A percentile compares a stretch with the other conserved stretches of the same genome.
These are phyloP conservation scores for Hypoxylon sp. DNA, from an alignment of 2,329 filamentous ascomycete genomes.

Conservation along the genomic window DNA sequence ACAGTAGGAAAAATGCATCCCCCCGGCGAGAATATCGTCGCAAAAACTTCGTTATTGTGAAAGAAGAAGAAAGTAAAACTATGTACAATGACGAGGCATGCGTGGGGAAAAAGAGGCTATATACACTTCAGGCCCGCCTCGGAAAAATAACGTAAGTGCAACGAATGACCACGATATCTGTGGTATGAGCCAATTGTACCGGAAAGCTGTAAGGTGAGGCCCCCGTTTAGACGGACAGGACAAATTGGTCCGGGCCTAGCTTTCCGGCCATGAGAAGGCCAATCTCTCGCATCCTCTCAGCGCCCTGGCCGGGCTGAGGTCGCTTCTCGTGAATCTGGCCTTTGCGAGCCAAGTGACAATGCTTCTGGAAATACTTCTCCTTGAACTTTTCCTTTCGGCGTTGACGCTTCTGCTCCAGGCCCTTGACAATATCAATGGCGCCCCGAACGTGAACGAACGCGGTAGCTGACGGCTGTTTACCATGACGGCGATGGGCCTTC, in stretches of 20 bases:
- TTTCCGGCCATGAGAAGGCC: slow-evolving; percentile 89
- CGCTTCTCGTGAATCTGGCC: slow-evolving; percentile 68
- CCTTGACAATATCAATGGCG: slow-evolving; percentile 98
- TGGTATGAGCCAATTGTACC: slow-evolving; percentile 11
- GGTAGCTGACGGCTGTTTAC: slow-evolving; percentile 43
- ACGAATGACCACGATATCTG: slow-evolving; percentile 31
- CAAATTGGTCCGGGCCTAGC: slow-evolving; percentile 75
- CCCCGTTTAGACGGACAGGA: slow-evolving; percentile 70
- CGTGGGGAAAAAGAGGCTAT: too few species aligned
- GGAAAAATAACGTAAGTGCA: slow-evolving; percentile 25
- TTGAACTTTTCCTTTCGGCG: slow-evolving; percentile 87
- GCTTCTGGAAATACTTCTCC: slow-evolving; percentile 78
- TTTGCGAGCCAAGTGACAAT: slow-evolving; percentile 83
- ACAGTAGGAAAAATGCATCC: slow-evolving; percentile 30
- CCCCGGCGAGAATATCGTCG: slow-evolving; percentile 24
- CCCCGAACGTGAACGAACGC: slow-evolving; percentile 77
- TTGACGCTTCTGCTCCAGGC: slow-evolving; percentile 91
- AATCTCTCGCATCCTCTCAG: slow-evolving; percentile 91
- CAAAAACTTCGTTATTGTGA: slow-evolving; percentile 34
- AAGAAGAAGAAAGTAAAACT: slow-evolving; percentile 30
- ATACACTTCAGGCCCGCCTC: slow-evolving; percentile 10
- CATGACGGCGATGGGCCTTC: slow-evolving; percentile 49
- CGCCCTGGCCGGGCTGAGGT: slow-evolving; percentile 83
- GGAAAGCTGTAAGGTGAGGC: slow-evolving; percentile 1
- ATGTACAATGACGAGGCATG: slow-evolving; percentile 41